Base-by-base conservation (phyloP, 257 asterid genomes). In the Apocynum venetum region DNA sequence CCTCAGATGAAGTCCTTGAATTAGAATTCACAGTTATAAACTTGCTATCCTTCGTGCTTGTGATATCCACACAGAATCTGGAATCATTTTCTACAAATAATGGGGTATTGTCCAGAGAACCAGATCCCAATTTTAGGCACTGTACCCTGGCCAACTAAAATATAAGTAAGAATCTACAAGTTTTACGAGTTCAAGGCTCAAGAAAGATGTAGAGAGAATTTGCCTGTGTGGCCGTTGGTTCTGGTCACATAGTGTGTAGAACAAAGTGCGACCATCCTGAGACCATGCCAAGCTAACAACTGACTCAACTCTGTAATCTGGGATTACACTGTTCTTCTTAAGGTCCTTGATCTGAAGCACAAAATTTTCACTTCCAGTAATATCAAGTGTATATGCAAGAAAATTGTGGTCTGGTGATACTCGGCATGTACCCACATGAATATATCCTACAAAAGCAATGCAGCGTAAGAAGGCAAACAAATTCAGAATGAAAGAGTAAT, bases 1-100 rank as follows among this genome's bases (percentile, higher is more conserved):
- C 99, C 99, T 95, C 99, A 76, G 99, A 95, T 88, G 99, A 93
- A 85, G 96, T 88, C 89, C 99, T 90, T 73, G 99, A 95, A 86
- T 90, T 95, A 77, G 99, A 95, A 84, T 95, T 95, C 91, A 95
- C 94, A 81, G 97, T 95, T 59, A 95, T 83, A 85, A 90, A 95
- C 87, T 95, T 90, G 77, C 96, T 90, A 81, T 95, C 97, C 87
- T 93, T 95, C 72, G 99, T 91, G 84, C 96, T 93, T 78, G 97
- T 82, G 76, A 93, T 93, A 75, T 95, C 98, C 56, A 95, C 85
- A 83, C 97, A 91, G 88, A 89, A 95, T 65, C 88, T 88, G 59
- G 98, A 81, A 86, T 95, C 99, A 72, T 88, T 76, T 82, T 95
- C 99, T 1, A 90, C 89, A 83, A 84, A 83, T 85, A 95, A 81